Conservation (phyloP, 129 eudicot species). For the Mikania micrantha region DNA sequence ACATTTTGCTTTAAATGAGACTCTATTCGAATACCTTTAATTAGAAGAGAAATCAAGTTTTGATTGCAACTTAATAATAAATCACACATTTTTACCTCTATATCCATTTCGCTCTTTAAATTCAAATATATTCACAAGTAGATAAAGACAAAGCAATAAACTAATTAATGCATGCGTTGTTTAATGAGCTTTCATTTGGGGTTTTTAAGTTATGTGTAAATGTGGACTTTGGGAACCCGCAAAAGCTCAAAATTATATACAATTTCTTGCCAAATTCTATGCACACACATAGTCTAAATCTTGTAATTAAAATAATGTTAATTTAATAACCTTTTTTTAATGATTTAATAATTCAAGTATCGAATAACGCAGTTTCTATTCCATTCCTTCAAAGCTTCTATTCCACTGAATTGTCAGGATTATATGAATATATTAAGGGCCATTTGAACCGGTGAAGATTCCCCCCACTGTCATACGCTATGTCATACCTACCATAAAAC, state of each 20-base stretch:
- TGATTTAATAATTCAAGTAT: constrained; percentile 12
- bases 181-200: constrained; percentile 27
- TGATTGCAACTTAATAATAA: too few relatives aligned
- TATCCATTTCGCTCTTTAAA: too few relatives aligned
- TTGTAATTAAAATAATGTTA: constrained; percentile 14
- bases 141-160: constrained; percentile 27
- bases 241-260: constrained; percentile 35
- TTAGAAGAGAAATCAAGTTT: too few relatives aligned
- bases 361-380: constrained; percentile 40
- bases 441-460: constrained; percentile 33
- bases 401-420: constrained; percentile 38
- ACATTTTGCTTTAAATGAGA: too few relatives aligned
- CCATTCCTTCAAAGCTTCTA: constrained; percentile 45
- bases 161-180: constrained; percentile 11
- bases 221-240: constrained; percentile 36
- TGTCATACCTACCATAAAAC: background rate
- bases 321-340: background rate
- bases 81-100: too few relatives aligned
- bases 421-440: constrained; percentile 25
- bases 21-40: too few relatives aligned
- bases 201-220: constrained; percentile 30
- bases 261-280: constrained; percentile 28
- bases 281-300: constrained; percentile 26
- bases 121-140: constrained; percentile 14
- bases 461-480: constrained; percentile 35